A percentile compares a stretch with the other conserved stretches of the same genome.
Evolutionary conservation across 371 early-diverging fungal species (phyloP).

Genomic region (Mucor piriformis): DNA sequence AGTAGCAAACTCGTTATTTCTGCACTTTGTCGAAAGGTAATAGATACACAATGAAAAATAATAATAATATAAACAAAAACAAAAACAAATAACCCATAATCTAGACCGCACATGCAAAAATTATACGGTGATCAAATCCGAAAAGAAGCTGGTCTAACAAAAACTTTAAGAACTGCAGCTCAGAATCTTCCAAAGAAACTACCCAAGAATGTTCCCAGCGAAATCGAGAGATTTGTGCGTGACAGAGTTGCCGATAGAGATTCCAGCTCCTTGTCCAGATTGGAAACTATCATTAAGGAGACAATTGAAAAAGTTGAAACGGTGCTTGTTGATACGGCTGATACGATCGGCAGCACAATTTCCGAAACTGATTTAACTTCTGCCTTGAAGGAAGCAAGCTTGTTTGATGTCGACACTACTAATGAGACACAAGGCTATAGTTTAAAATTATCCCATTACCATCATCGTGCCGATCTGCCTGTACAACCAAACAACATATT

Average conservation of each 20-base stretch:
- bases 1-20: conserved; percentile 75
- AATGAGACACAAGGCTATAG: neutral
- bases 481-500: conserved; percentile 7
- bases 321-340: neutral
- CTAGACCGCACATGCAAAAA: conserved; percentile 78
- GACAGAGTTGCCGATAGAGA: conserved; percentile 22
- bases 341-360: neutral
- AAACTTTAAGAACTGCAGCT: conserved; percentile 52
- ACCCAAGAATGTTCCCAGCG: conserved; percentile 37
- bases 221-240: conserved; percentile 43
- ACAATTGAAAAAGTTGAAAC: conserved; percentile 1
- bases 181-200: conserved; percentile 36
- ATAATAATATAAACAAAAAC: neutral
- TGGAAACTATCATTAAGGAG: conserved; percentile 22
- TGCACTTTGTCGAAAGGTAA: conserved; percentile 75
- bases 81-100: neutral
- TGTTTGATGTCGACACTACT: neutral
- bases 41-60: neutral
- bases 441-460: conserved; percentile 2
- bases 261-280: conserved; percentile 19
- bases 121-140: conserved; percentile 82
- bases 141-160: conserved; percentile 79
- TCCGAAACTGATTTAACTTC: neutral
- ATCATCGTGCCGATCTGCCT: neutral
- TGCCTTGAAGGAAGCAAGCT: neutral